Conservation (phyloP, 208 protist genomes). For the Trypanosoma caninum region DNA sequence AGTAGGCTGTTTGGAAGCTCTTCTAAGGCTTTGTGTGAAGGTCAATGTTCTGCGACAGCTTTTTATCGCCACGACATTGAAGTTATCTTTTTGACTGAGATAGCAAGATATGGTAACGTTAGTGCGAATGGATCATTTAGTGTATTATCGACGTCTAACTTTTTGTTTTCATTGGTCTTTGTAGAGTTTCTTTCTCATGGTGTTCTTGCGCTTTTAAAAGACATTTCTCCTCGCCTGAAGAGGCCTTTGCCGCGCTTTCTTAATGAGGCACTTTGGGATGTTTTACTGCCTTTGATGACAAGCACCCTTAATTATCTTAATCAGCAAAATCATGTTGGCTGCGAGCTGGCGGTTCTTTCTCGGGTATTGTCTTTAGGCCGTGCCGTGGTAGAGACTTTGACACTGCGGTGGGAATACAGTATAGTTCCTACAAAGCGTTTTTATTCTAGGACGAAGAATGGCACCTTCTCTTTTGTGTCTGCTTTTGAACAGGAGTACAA, state of each 20-base stretch:
- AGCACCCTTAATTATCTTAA: slow-evolving; percentile 4
- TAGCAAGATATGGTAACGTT: not conserved
- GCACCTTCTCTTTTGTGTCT: not conserved
- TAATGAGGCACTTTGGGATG: slow-evolving; percentile 12
- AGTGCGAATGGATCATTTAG: not conserved
- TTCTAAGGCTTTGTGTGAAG: too few relatives aligned
- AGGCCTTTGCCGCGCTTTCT: slow-evolving; percentile 10
- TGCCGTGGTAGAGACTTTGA: slow-evolving; percentile 5
- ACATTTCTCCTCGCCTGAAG: slow-evolving; percentile 2
- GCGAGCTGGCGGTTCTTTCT: not conserved
- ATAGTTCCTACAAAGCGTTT: slow-evolving; percentile 15
- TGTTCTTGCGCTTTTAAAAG: not conserved
- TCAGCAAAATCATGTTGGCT: not conserved
- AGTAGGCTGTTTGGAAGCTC: not conserved
- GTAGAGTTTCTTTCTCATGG: not conserved
- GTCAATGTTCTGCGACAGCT: too few relatives aligned
- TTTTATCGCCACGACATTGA: not conserved
- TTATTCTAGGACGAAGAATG: not conserved
- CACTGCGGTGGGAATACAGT: slow-evolving; percentile 16
- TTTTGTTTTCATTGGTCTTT: slow-evolving; percentile 2
- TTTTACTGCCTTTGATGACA: not conserved
- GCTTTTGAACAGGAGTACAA: slow-evolving; percentile 10
- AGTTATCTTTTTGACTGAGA: not conserved
- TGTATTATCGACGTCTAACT: not conserved
- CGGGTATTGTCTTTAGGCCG: not conserved